Conservation (phyloP, 2,329 filamentous ascomycete genomes). For the Neofusicoccum umdonicola region DNA sequence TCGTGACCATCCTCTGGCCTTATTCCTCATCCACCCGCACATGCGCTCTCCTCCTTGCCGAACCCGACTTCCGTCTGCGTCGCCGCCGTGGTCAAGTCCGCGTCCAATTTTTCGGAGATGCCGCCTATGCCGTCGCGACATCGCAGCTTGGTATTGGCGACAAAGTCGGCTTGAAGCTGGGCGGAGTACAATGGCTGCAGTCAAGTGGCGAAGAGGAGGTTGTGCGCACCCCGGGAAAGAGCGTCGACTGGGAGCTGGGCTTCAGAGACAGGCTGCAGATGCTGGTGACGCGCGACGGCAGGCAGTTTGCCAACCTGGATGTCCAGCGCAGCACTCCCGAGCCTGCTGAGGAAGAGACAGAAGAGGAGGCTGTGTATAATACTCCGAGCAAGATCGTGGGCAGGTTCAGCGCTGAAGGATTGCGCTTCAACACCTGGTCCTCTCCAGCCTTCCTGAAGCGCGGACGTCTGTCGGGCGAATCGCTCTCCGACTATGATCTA, state of each 20-base stretch:
- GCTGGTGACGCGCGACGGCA: constrained; percentile 46
- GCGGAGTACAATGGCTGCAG: constrained; percentile 64
- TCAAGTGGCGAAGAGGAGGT: constrained; percentile 54
- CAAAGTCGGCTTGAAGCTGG: constrained; percentile 65
- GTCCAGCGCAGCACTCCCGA: constrained; percentile 35
- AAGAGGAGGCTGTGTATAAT: not conserved
- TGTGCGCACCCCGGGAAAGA: constrained; percentile 55
- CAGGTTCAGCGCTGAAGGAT: constrained; percentile 6
- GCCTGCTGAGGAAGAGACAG: not conserved
- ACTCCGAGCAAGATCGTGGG: constrained; percentile 11
- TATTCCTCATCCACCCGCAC: constrained; percentile 75
- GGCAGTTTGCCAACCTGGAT: constrained; percentile 51
- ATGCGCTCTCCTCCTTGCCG: constrained; percentile 77
- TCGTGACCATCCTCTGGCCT: constrained; percentile 86
- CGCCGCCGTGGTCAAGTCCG: constrained; percentile 76
- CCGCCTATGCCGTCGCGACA: constrained; percentile 67
- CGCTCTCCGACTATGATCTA: constrained; percentile 64
- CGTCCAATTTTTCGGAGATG: constrained; percentile 68
- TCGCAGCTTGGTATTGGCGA: constrained; percentile 76
- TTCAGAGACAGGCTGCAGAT: constrained; percentile 42
- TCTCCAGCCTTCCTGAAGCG: constrained; percentile 77
- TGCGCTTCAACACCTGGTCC: constrained; percentile 55
- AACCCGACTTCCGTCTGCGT: constrained; percentile 79
- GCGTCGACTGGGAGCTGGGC: constrained; percentile 57
- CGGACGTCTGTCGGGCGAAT: constrained; percentile 66